Evolutionary conservation across 805 yeast genomes (phyloP).

Genomic region (Kluyveromyces dobzhanskii): DNA sequence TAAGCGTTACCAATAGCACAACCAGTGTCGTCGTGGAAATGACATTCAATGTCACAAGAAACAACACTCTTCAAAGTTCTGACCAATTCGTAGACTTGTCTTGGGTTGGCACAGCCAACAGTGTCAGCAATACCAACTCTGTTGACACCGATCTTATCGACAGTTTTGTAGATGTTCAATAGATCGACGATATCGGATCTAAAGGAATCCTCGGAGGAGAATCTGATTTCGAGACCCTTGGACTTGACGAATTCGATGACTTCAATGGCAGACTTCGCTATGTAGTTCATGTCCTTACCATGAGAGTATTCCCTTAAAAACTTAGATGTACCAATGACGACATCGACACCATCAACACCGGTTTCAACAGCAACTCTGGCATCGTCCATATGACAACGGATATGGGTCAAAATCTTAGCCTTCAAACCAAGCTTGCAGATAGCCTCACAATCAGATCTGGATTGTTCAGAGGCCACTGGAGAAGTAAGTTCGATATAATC

Average conservation of each 20-base stretch:
- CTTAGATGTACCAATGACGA: slow-evolving; percentile 94
- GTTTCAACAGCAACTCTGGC: slow-evolving; percentile 95
- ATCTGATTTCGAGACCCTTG: slow-evolving; percentile 93
- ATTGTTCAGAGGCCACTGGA: slow-evolving; percentile 96
- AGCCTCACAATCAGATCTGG: slow-evolving; percentile 91
- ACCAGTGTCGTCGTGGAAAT: slow-evolving; percentile 98
- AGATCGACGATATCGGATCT: slow-evolving; percentile 93
- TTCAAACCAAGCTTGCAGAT: slow-evolving; percentile 96
- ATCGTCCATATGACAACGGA: slow-evolving; percentile 98
- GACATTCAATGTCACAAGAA: slow-evolving; percentile 95
- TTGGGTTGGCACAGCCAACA: slow-evolving; percentile 97
- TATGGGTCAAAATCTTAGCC: slow-evolving; percentile 93
- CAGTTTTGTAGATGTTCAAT: slow-evolving; percentile 91
- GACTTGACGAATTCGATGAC: slow-evolving; percentile 96
- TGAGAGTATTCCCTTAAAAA: slow-evolving; percentile 91
- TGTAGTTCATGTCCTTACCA: slow-evolving; percentile 97
- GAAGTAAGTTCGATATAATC: slow-evolving; percentile 98
- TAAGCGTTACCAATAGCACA: slow-evolving; percentile 98
- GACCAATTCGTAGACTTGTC: slow-evolving; percentile 95
- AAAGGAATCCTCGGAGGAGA: slow-evolving; percentile 94
- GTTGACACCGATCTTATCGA: slow-evolving; percentile 94
- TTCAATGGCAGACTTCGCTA: slow-evolving; percentile 91
- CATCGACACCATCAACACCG: slow-evolving; percentile 98
- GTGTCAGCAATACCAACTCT: slow-evolving; percentile 99
- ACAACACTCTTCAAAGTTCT: slow-evolving; percentile 90